Conservation (phyloP, 306 rosid genomes). For the Echinosophora koreensis region DNA sequence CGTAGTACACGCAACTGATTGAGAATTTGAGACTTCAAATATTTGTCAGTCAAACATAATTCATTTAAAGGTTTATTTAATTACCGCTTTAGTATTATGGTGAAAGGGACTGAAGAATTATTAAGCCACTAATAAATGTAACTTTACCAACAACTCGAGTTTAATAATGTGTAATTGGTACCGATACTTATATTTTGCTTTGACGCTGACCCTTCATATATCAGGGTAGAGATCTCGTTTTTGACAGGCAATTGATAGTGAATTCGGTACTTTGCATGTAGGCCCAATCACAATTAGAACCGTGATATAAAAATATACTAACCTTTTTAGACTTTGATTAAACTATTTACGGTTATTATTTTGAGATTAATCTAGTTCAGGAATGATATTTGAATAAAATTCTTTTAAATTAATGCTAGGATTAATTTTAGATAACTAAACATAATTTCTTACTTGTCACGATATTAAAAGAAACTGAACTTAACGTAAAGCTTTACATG, state of each 20-base stretch:
- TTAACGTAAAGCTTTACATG: too few species aligned
- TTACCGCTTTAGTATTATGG: neutral
- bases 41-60: neutral
- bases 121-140: constrained; percentile 28
- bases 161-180: constrained; percentile 13
- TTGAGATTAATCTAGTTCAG: neutral
- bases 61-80: neutral
- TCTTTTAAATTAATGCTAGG: too few species aligned
- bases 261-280: neutral
- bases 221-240: neutral
- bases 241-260: neutral
- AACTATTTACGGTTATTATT: neutral
- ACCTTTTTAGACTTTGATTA: too few species aligned
- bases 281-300: neutral
- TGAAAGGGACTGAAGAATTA: constrained; percentile 29
- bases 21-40: neutral
- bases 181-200: constrained; percentile 3
- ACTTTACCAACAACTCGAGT: neutral
- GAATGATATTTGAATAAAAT: too few species aligned
- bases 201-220: neutral
- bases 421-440: too few species aligned
- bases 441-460: too few species aligned
- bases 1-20: neutral
- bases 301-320: neutral
- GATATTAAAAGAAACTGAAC: too few species aligned